phyloP scores from a whole-genome alignment of 2,329 filamentous ascomycete species.

The Cladophialophora exuberans region DNA sequence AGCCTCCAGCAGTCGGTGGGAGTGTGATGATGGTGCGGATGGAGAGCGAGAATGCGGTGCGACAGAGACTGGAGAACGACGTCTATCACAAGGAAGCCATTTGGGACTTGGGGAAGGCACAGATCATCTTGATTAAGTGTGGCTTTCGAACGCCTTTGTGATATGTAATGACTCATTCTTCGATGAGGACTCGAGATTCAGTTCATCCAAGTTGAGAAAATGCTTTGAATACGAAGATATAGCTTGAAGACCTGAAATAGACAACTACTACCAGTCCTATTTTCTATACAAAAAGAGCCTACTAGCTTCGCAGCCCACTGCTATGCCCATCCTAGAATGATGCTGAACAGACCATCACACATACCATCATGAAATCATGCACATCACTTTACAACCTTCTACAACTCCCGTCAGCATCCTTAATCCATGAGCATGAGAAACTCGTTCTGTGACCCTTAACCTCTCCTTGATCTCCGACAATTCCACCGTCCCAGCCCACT shows the following conservation, averaged over 20 bases:
- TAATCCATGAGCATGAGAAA: constrained; percentile 78
- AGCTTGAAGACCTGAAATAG: too few relatives aligned
- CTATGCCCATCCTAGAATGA: background rate
- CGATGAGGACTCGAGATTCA: too few relatives aligned
- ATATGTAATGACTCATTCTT: too few relatives aligned
- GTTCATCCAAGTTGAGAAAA: too few relatives aligned
- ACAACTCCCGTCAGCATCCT: constrained; percentile 80
- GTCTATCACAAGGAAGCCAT: background rate
- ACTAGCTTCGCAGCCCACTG: too few relatives aligned
- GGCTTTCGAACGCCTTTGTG: background rate
- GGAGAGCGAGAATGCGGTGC: background rate
- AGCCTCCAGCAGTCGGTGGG: background rate
- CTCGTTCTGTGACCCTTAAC: constrained; percentile 71
- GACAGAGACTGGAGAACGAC: background rate
- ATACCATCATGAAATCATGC: constrained; percentile 34
- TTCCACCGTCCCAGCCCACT: constrained; percentile 75
- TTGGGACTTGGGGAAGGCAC: background rate
- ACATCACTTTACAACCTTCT: constrained; percentile 59
- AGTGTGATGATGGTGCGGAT: background rate
- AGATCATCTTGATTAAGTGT: background rate
- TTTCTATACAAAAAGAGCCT: too few relatives aligned
- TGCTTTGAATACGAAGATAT: too few relatives aligned
- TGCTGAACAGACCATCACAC: background rate
- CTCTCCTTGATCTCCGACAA: constrained; percentile 66
- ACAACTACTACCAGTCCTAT: too few relatives aligned